Evolutionary conservation across 148 eudicot species (phyloP).

Genomic region (Drosera capensis): DNA sequence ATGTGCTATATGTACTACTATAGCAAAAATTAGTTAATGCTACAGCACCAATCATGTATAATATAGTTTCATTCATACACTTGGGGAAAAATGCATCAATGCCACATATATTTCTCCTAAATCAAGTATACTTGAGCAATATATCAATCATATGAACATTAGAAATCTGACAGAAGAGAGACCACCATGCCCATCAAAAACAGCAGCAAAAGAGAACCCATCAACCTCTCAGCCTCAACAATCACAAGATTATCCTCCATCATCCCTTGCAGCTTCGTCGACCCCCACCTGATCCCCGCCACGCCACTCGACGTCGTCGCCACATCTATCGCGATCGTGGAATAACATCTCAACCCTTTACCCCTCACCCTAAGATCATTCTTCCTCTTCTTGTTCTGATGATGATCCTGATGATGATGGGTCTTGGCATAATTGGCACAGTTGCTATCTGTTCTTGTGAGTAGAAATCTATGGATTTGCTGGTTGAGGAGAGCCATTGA

Average conservation of each 20-base stretch:
- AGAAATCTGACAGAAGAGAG: conserved; percentile 61
- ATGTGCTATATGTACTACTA: too few relatives aligned
- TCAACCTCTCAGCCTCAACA: conserved; percentile 28
- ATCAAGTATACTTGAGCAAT: too few relatives aligned
- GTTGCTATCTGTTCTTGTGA: conserved; percentile 17
- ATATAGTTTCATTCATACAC: too few relatives aligned
- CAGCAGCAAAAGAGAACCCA: conserved; percentile 83
- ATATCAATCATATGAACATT: conserved; percentile 20
- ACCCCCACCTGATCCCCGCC: conserved; percentile 65
- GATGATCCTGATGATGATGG: too few relatives aligned
- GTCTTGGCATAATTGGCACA: conserved; percentile 10
- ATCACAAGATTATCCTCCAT: conserved; percentile 86
- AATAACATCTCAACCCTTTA: conserved; percentile 32
- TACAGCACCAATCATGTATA: too few relatives aligned
- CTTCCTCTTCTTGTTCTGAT: conserved; percentile 17
- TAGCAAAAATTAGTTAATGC: too few relatives aligned
- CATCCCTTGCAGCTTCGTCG: conserved; percentile 68
- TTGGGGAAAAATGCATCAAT: too few relatives aligned
- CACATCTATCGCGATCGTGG: conserved; percentile 77
- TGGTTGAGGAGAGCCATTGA: conserved; percentile 57
- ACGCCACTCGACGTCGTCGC: conserved; percentile 38
- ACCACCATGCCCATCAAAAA: conserved; percentile 96
- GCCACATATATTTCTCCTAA: too few relatives aligned
- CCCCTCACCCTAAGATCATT: conserved; percentile 13
- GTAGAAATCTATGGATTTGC: conserved; percentile 47